Conservation (phyloP, 352 stramenopile species). For the Peronospora belbahrii region DNA sequence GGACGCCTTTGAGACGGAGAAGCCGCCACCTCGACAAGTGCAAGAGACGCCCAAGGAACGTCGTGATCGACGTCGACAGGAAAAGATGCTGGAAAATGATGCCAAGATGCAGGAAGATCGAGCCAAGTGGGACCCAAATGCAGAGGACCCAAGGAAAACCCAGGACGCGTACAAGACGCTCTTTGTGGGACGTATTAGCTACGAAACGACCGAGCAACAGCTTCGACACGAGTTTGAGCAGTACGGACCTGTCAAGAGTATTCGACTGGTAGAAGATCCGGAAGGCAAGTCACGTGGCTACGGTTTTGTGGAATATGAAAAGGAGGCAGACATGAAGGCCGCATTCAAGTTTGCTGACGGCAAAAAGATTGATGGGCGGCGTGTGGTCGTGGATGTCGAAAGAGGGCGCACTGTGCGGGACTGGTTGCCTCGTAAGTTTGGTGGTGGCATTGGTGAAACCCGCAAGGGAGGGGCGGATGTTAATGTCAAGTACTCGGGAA, state of each 20-base stretch:
- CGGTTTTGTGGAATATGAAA: slow-evolving; percentile 98
- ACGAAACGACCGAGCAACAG: slow-evolving; percentile 97
- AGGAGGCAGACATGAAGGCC: slow-evolving; percentile 93
- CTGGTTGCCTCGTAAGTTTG: slow-evolving; percentile 92
- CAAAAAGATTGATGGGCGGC: slow-evolving; percentile 94
- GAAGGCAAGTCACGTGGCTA: slow-evolving; percentile 92
- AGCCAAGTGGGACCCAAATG: slow-evolving; percentile 66
- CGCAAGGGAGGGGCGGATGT: slow-evolving; percentile 67
- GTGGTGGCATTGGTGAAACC: slow-evolving; percentile 89
- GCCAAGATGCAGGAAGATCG: slow-evolving; percentile 55
- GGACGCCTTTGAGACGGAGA: slow-evolving; percentile 49
- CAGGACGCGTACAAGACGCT: slow-evolving; percentile 96
- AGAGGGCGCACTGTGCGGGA: slow-evolving; percentile 94
- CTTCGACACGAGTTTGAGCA: slow-evolving; percentile 95
- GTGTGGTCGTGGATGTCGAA: slow-evolving; percentile 97
- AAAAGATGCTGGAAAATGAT: slow-evolving; percentile 55
- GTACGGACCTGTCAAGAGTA: slow-evolving; percentile 87
- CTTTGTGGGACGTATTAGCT: slow-evolving; percentile 95
- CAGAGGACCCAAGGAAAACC: slow-evolving; percentile 57
- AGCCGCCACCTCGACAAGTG: slow-evolving; percentile 45
- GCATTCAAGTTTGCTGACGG: slow-evolving; percentile 93
- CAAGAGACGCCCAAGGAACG: slow-evolving; percentile 75
- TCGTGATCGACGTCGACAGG: slow-evolving; percentile 45
- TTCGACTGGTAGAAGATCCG: slow-evolving; percentile 83
- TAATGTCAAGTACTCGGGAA: slow-evolving; percentile 83